Base-by-base conservation (phyloP, 2,329 filamentous ascomycete species). In the Capronia americana region DNA sequence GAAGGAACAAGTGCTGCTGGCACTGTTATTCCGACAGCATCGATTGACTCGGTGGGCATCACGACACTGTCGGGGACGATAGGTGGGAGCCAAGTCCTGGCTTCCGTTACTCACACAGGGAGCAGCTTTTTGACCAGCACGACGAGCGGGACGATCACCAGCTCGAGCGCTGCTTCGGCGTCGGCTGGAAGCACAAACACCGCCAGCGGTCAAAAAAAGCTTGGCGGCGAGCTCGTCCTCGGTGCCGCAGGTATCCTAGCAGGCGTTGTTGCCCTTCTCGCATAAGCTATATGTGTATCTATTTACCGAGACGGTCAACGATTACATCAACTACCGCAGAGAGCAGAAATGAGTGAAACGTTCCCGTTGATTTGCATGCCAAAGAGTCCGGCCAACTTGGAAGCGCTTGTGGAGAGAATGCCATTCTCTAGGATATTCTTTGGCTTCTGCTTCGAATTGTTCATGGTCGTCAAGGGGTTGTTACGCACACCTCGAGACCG, bases 211-310 rank as follows among this genome's bases (percentile, higher is more conserved):
- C 57, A 61, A 38, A 64, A 24, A 41, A 28, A 51, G 12, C 48
- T 56, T 24, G 26, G 34, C 3, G 57, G 61, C 24, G 61, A 67
- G 32, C 28, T 64, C 7, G 57, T 64, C 5, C 54, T 68, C 20
- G 34, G 61, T 32, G 62, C 62, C 20, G 66, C 62, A 10, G 66
- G 66, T 24, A 20, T 65, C 1, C n/a, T 68, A n/a, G 62, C 66
- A 11, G 62, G 66, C 26, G 14, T 68, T 23, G 53, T 68, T 20
- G 62, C 62, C 6, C 61, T 68, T 34, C 20, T 68, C 6, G 66
- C 63, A 38, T 38, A 41, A 41, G 38, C 12, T 6, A 17, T 17
- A 41, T 41, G 38, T 41, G 4, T 41, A 38, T 38, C 34, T 14
- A 38, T 14, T 38, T 5, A 30, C 11, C 11, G 11, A 38, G 34